Evolutionary conservation across 129 eudicot species (phyloP).

Genomic region (Deinandra increscens): DNA sequence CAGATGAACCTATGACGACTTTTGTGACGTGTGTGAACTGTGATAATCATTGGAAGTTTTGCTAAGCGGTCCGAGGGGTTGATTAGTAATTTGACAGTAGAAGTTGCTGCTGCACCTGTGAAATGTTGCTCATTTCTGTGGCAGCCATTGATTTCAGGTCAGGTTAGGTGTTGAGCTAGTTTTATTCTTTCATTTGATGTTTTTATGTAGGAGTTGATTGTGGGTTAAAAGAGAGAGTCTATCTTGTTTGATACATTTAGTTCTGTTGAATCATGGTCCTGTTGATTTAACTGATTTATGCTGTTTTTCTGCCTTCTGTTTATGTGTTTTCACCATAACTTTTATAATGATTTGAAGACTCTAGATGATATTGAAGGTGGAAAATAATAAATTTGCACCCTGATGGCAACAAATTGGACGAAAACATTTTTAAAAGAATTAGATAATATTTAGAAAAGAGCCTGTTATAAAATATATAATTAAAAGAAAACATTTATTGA

Average conservation of each 20-base stretch:
- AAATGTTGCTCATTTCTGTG: conserved; percentile 8
- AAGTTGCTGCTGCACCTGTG: conserved; percentile 17
- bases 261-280: background rate
- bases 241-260: conserved; percentile 17
- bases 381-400: too few relatives aligned
- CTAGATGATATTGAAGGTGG: too few relatives aligned
- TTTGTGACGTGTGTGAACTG: conserved; percentile 87
- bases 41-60: conserved; percentile 85
- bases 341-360: too few relatives aligned
- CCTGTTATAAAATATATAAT: too few relatives aligned
- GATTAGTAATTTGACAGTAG: conserved; percentile 9
- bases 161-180: conserved; percentile 18
- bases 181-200: conserved; percentile 2
- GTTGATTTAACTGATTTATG: background rate
- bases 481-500: too few relatives aligned
- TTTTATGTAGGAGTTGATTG: background rate
- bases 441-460: too few relatives aligned
- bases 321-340: background rate
- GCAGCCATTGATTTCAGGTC: conserved; percentile 11
- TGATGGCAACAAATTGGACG: too few relatives aligned
- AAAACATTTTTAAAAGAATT: too few relatives aligned
- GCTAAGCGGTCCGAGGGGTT: conserved; percentile 32
- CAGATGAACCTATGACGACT: conserved; percentile 94
- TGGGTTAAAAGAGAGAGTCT: conserved; percentile 6
- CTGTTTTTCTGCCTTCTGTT: too few relatives aligned